Evolutionary conservation across 148 eudicot species (phyloP), one percentile per base, ranked within the genome.

Genomic region (Amaranthus palmeri): DNA sequence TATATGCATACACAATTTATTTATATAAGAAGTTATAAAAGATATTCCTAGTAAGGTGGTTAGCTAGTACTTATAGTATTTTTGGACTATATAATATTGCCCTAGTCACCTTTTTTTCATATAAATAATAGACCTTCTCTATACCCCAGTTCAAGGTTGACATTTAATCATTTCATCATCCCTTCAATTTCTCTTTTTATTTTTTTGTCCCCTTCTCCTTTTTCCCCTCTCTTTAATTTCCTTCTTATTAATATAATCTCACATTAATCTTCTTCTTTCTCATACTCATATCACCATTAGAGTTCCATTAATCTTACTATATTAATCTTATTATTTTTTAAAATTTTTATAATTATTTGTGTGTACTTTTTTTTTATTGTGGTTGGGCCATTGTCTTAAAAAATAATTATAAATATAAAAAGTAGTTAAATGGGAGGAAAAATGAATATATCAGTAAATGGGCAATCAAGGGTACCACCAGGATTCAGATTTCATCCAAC

Each of bases 401-500:
- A 25, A 25, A 13, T 56, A 56, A 45, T 63, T 63, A n/a, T 44
- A 63, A 10, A 4, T 42, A 64, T 45, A 12, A 44, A 43, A 63
- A 42, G 14, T 61, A 63, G 2, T 63, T 0, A 6, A 62, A 70
- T 70, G 82, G 59, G 81, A 60, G 76, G 69, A 54, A 80, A 65
- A 51, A 83, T 88, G 88, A 85, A 80, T 68, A 68, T 88, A 51
- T 88, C 86, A 0, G 80, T 88, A 54, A 88, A 88, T 71, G 93
- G 93, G 13, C 82, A 88, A 40, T 86, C 88, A 44, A 83, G 87
- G 75, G 86, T 88, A 36, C 93, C 93, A 8, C 93, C 93, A 0
- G 93, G 93, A 2, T 88, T 88, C 42, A 77, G 93, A 54, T 88
- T 88, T 64, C 92, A 88, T 77, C 92, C 92, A 1, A 88, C 92